These are phyloP conservation scores for Jackrogersella minutella DNA, from an alignment of 495 filamentous ascomycete genomes.

Conservation along the genomic window DNA sequence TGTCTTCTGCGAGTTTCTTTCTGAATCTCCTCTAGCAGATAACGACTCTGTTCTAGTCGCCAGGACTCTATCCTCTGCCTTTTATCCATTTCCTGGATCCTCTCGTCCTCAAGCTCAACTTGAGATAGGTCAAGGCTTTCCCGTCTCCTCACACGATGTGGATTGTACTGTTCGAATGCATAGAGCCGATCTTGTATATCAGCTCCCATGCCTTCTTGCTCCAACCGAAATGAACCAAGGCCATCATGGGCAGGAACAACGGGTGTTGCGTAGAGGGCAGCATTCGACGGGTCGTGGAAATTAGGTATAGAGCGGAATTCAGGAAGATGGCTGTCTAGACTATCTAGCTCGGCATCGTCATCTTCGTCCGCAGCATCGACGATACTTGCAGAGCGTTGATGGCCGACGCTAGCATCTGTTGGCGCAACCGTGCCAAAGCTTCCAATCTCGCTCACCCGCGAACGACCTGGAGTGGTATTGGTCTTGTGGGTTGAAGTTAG, in stretches of 20 bases:
- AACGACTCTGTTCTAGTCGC: constrained; percentile 88
- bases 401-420: constrained; percentile 52
- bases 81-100: constrained; percentile 69
- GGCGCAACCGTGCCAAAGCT: constrained; percentile 74
- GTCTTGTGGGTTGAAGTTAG: constrained; percentile 77
- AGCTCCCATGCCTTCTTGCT: constrained; percentile 49
- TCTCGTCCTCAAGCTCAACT: constrained; percentile 65
- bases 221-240: constrained; percentile 76
- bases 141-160: constrained; percentile 70
- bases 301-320: constrained; percentile 76
- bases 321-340: constrained; percentile 86
- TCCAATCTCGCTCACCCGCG: constrained; percentile 84
- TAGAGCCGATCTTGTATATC: constrained; percentile 81
- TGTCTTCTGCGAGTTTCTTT: constrained; percentile 76
- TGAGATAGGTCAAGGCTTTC: constrained; percentile 66
- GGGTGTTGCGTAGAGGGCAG: constrained; percentile 51
- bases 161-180: constrained; percentile 84
- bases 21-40: constrained; percentile 87
- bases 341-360: constrained; percentile 85
- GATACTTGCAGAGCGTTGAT: constrained; percentile 53
- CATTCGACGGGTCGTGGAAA: constrained; percentile 55
- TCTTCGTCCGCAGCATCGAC: constrained; percentile 59
- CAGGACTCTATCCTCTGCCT: constrained; percentile 87
- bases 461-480: constrained; percentile 73
- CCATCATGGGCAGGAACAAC: constrained; percentile 93